Conservation (phyloP, 192 early-diverging fungal species). For the Umbelopsis isabellina region DNA sequence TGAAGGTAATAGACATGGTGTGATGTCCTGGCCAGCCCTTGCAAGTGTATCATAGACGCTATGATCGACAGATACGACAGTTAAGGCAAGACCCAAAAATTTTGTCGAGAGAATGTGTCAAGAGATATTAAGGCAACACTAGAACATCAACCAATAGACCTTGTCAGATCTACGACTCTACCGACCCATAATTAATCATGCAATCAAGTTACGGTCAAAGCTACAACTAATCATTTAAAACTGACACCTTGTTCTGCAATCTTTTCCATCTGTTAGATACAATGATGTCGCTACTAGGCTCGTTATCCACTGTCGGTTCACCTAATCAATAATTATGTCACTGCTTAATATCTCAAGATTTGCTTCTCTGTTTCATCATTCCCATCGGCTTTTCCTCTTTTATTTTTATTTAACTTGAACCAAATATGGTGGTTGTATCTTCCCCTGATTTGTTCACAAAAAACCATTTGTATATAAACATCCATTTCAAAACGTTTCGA, state of each 20-base stretch:
- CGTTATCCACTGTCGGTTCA: slow-evolving; percentile 5
- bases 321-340: not conserved
- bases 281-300: slow-evolving; percentile 8
- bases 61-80: too few species aligned
- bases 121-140: too few species aligned
- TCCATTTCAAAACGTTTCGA: not conserved
- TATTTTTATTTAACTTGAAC: not conserved
- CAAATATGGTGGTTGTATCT: not conserved
- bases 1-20: too few species aligned
- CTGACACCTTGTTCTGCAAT: not conserved
- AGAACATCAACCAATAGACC: too few species aligned
- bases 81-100: too few species aligned
- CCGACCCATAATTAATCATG: too few species aligned
- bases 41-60: too few species aligned
- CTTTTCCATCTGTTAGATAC: not conserved
- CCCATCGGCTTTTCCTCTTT: not conserved
- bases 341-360: not conserved
- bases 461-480: not conserved
- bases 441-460: not conserved
- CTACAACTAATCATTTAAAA: not conserved
- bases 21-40: too few species aligned
- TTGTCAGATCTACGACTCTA: too few species aligned
- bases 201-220: too few species aligned
- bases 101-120: too few species aligned
- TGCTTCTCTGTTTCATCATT: not conserved